Conservation (phyloP, 2,329 filamentous ascomycete species). For the Aspergillus thermomutatus region DNA sequence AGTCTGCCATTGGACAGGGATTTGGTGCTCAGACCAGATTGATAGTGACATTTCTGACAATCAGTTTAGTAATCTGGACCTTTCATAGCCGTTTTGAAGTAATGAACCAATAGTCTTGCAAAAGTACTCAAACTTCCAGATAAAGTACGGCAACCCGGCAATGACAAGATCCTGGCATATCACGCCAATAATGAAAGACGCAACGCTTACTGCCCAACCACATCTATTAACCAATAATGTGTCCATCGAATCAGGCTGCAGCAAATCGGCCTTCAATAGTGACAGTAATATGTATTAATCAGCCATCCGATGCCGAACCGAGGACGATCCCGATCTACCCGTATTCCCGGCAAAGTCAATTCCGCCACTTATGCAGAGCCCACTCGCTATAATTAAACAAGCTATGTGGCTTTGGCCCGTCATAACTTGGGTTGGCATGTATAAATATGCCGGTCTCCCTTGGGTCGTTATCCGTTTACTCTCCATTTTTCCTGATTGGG, state of each 20-base stretch:
- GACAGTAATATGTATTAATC: too few species aligned
- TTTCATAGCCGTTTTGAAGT: background rate
- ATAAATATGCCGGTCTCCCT: background rate
- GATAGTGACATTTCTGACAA: too few species aligned
- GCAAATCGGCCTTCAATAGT: background rate
- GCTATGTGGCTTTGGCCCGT: background rate
- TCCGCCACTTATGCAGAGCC: background rate
- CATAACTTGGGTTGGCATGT: background rate
- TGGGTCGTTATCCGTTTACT: too few species aligned
- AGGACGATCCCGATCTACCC: slow-evolving; percentile 6
- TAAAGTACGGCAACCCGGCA: too few species aligned
- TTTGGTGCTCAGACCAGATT: background rate
- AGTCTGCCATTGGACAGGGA: too few species aligned
- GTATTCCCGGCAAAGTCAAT: background rate
- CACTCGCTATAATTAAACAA: background rate
- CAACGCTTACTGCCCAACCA: too few species aligned
- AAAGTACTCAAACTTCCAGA: too few species aligned
- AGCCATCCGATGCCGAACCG: slow-evolving; percentile 1
- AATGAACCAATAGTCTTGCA: background rate
- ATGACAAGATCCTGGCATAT: background rate
- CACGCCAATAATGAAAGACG: too few species aligned
- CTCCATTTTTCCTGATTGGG: too few species aligned
- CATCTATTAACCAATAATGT: too few species aligned
- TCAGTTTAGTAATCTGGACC: background rate
- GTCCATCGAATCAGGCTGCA: background rate